Percentiles rank a stretch among this genome's conserved stretches.
Evolutionary conservation across 306 rosid species (phyloP).

Genomic region (Cicer bijugum): DNA sequence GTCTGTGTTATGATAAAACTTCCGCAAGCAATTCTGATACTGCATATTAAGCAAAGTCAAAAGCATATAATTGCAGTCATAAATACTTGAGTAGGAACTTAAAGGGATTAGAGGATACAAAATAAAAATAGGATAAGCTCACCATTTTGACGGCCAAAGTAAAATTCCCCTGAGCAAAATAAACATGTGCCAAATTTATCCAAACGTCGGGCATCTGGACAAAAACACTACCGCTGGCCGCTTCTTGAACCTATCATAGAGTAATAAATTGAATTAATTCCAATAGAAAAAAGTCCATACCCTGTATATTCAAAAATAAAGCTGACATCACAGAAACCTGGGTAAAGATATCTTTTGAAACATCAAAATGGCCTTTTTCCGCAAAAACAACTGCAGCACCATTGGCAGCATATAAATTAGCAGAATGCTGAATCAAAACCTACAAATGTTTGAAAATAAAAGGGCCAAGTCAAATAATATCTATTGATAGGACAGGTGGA

Average conservation of each 20-base stretch:
- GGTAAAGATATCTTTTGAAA: slow-evolving; percentile 88
- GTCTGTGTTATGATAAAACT: slow-evolving; percentile 89
- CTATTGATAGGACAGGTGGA: slow-evolving; percentile 10
- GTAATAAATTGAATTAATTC: slow-evolving; percentile 42
- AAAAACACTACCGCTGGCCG: slow-evolving; percentile 97
- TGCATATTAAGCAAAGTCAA: slow-evolving; percentile 60
- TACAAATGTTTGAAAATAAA: slow-evolving; percentile 45
- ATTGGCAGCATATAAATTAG: slow-evolving; percentile 96
- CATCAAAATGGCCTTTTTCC: slow-evolving; percentile 98
- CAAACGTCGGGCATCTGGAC: slow-evolving; percentile 99
- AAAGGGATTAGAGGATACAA: slow-evolving; percentile 32
- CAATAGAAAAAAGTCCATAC: slow-evolving; percentile 39
- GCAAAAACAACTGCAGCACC: slow-evolving; percentile 97
- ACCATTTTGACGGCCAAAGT: slow-evolving; percentile 98
- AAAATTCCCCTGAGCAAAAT: slow-evolving; percentile 96
- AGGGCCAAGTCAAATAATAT: slow-evolving; percentile 36
- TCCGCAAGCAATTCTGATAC: slow-evolving; percentile 99
- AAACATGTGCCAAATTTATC: slow-evolving; percentile 97
- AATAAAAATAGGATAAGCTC: slow-evolving; percentile 39
- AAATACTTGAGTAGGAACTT: slow-evolving; percentile 26
- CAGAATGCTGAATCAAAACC: slow-evolving; percentile 92
- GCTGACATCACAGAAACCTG: slow-evolving; percentile 56
- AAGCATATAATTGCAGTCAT: slow-evolving; percentile 39
- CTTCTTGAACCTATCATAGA: slow-evolving; percentile 91
- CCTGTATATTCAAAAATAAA: slow-evolving; percentile 36